Evolutionary conservation across 495 filamentous ascomycete genomes (phyloP), one percentile per base, ranked within the genome.

Genomic region (Cladorrhinum samala): DNA sequence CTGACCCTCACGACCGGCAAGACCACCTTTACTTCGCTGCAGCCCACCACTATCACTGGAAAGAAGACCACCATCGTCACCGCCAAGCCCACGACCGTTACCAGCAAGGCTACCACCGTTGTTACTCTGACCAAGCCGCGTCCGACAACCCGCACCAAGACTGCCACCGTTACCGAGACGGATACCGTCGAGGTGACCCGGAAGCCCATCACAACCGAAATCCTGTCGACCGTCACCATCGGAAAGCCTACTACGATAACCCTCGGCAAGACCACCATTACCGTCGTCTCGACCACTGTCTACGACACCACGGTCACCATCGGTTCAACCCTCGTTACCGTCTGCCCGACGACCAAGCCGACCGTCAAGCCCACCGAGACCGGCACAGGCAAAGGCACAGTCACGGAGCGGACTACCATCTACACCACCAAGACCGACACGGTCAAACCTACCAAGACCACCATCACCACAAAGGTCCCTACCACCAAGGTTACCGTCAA

Each of bases 251-350:
- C 21, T 18, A 55, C 53, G 11, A n/a, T 51, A 13, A 51, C 49
- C 38, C 9, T 50, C 3, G 25, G 18, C n/a, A 39, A 17, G 33
- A 50, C 24, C 24, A 55, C 53, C 5, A 48, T 47, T 13, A 56
- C 53, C 2, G 19, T 50, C 21, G 17, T 33, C 40, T 24, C 23
- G n/a, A 56, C 53, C 1, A 19, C 46, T 16, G 46, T 44, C 8
- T 19, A 37, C 17, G 38, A 50, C 39, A 49, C 46, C 39, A 55
- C 37, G 14, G 39, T 38, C 17, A 51, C 48, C 25, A 46, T 46
- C n/a, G 41, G 25, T 18, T 40, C 53, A 0, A 25, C 46, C 8
- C 33, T 51, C 23, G 17, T 50, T 18, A 56, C 53, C 30, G 36
- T 51, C 46, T 55, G 53, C 53, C 53, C 46, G 17, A 33, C 33